Evolutionary conservation across 805 yeast genomes (phyloP), one percentile per base, ranked within the genome.

Genomic region (Candida sphagnicola): DNA sequence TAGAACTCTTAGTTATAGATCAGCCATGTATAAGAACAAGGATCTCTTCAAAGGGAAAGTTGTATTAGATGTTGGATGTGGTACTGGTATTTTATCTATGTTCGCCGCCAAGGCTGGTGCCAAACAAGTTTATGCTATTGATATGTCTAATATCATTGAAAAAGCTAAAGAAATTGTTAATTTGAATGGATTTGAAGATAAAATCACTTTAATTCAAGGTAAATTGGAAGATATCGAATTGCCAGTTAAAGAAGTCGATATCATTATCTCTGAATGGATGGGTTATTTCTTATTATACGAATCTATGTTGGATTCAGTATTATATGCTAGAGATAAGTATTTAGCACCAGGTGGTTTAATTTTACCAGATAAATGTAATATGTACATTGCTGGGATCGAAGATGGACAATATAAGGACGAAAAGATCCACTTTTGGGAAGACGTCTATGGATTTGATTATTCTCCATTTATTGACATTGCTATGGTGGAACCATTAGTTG

Each of bases 101-200:
- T 93, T 93, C 72, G 98, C 98, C 13, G 96, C 91, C 36, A 83
- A 82, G 57, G 95, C 97, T n/a, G 99, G 99, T 48, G 99, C 99
- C 46, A 88, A 89, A 62, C 97, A 89, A 58, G 99, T 93, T 38
- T 84, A 89, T 62, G 95, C 95, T 35, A 97, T 93, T 39, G 99
- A 93, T 65, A 89, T 90, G 90, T 88, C 96, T 17, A 85, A 85
- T 59, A 93, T 93, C 61, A 93, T 95, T 51, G 95, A 82, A 47
- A 89, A 88, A 89, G 99, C 99, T n/a, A 78, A 78, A 55, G 79
- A 90, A 59, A 87, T 93, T 46, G 85, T 87, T 29, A 78, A 78
- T 21, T 67, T 85, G 46, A 93, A 93, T 57, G 97, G 96, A 2
- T 78, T 85, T 44, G 70, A 75, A 34, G 95, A 87, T 63, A 85